Evolutionary conservation across 305 asterid genomes (phyloP).

Genomic region (Solanum aculeatissimum): DNA sequence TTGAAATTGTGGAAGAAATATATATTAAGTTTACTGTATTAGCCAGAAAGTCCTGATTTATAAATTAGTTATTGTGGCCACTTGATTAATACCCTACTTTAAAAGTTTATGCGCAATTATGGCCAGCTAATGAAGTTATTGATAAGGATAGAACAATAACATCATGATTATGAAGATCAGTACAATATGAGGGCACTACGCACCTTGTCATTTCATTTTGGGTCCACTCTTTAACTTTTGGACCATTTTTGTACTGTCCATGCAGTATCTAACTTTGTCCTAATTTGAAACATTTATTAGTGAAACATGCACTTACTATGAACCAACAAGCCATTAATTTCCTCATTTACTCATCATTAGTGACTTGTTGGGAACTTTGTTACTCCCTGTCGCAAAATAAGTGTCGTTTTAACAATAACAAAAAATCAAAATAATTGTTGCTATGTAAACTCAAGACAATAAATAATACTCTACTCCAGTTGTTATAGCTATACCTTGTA

Average conservation of each 20-base stretch:
- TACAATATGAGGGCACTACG: neutral
- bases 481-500: too few relatives aligned
- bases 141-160: slow-evolving; percentile 27
- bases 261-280: neutral
- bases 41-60: neutral
- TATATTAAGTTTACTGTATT: neutral
- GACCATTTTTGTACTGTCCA: neutral
- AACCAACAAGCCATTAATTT: neutral
- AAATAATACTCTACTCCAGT: too few relatives aligned
- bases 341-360: slow-evolving; percentile 12
- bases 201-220: neutral
- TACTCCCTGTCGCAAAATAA: neutral
- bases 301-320: neutral
- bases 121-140: slow-evolving; percentile 7
- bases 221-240: slow-evolving; percentile 2
- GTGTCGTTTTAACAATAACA: too few relatives aligned
- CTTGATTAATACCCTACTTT: neutral
- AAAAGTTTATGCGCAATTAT: neutral
- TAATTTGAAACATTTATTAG: neutral
- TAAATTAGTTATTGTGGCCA: neutral
- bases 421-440: too few relatives aligned
- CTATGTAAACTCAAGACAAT: too few relatives aligned
- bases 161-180: slow-evolving; percentile 21
- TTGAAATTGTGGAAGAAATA: neutral
- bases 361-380: slow-evolving; percentile 5